Percentiles rank a stretch among this genome's conserved stretches.
phyloP scores from a whole-genome alignment of 2,329 filamentous ascomycete species.

The Paracoccidioides lutzii region DNA sequence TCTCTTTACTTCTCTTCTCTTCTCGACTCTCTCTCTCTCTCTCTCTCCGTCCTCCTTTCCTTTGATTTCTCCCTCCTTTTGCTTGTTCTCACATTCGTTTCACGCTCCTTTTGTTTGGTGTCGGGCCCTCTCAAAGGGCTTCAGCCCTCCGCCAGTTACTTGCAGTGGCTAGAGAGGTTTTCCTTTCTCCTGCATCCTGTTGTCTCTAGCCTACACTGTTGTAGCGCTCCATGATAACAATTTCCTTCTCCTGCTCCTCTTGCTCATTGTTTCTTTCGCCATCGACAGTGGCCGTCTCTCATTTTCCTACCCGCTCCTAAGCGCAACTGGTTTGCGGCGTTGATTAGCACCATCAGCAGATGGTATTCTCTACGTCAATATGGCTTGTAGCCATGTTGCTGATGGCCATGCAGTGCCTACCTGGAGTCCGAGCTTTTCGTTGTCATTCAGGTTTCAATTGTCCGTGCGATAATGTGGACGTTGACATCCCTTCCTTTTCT shows the following conservation, averaged over 20 bases:
- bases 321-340: background rate
- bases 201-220: background rate
- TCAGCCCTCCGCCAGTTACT: background rate
- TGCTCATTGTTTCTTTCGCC: background rate
- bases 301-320: background rate
- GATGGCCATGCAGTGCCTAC: background rate
- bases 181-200: background rate
- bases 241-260: background rate
- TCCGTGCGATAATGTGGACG: background rate
- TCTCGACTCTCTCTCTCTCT: background rate
- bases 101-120: background rate
- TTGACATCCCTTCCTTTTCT: background rate
- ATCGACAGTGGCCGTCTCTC: background rate
- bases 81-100: background rate
- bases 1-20: no score
- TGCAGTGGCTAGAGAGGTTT: background rate
- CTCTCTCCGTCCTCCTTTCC: background rate
- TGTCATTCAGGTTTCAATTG: background rate
- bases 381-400: conserved; percentile 1
- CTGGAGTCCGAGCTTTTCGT: conserved; percentile 1
- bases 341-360: background rate
- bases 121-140: background rate
- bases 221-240: background rate
- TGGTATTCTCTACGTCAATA: background rate
- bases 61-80: background rate